Evolutionary conservation across 176 grass and related monocot species (phyloP).

Genomic region (Avena eriantha): DNA sequence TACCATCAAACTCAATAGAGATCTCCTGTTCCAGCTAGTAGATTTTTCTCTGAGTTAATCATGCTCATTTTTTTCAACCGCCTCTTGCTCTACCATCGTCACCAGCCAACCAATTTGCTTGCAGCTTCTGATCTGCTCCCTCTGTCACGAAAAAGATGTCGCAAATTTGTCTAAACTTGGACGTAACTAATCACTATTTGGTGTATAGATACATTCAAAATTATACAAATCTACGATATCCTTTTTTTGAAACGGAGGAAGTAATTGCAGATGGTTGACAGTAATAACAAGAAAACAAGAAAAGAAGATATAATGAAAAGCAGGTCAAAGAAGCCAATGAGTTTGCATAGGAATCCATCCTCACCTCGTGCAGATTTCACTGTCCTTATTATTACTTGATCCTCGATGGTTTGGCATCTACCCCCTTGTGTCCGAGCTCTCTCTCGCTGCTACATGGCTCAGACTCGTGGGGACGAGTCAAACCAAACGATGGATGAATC

Average conservation of each 20-base stretch:
- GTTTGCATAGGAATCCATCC: conserved; percentile 33
- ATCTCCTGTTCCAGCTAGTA: conserved; percentile 21
- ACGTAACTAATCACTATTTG: too few relatives aligned
- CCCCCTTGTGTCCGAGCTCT: conserved; percentile 12
- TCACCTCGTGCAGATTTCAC: conserved; percentile 42
- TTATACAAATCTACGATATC: too few relatives aligned
- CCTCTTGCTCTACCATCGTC: not conserved
- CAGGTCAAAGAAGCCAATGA: conserved; percentile 45
- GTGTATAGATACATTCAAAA: too few relatives aligned
- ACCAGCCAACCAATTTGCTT: too few relatives aligned
- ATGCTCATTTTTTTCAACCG: not conserved
- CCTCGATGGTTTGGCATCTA: conserved; percentile 43
- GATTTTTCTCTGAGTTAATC: not conserved
- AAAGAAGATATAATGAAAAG: too few relatives aligned
- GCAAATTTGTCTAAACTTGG: too few relatives aligned
- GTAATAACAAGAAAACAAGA: not conserved
- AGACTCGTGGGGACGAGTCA: conserved; percentile 27
- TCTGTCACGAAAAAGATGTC: too few relatives aligned
- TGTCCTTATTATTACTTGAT: not conserved
- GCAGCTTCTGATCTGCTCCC: too few relatives aligned
- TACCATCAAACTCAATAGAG: conserved; percentile 4
- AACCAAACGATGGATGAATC: conserved; percentile 52
- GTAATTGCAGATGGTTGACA: too few relatives aligned
- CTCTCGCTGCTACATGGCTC: too few relatives aligned
- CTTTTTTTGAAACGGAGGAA: too few relatives aligned